These are phyloP conservation scores for Aspergillus sp. DNA, from an alignment of 2,329 filamentous ascomycete genomes.

Conservation along the genomic window DNA sequence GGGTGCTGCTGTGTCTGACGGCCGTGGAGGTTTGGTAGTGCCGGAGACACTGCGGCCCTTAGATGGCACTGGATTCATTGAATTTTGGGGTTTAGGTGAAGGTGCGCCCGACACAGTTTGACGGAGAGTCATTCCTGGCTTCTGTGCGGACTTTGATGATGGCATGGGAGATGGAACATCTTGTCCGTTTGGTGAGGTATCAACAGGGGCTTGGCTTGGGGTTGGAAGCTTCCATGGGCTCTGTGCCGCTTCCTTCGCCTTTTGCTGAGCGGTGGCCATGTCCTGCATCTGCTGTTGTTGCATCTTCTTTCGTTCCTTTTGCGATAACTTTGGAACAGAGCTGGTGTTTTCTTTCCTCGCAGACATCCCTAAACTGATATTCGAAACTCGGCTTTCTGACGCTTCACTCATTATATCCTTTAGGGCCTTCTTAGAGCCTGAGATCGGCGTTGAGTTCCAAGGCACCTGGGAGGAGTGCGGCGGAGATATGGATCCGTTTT, in stretches of 20 bases:
- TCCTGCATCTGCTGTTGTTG: slow-evolving; percentile 64
- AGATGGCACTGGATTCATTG: slow-evolving; percentile 46
- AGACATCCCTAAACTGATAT: slow-evolving; percentile 53
- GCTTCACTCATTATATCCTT: slow-evolving; percentile 73
- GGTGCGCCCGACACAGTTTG: slow-evolving; percentile 57
- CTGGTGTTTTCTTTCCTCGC: slow-evolving; percentile 43
- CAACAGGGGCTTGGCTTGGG: slow-evolving; percentile 13
- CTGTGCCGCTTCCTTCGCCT: slow-evolving; percentile 35
- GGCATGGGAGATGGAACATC: slow-evolving; percentile 15
- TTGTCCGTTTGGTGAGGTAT: slow-evolving; percentile 35
- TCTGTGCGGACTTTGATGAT: slow-evolving; percentile 26
- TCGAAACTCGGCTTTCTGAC: slow-evolving; percentile 51
- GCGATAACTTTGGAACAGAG: slow-evolving; percentile 67
- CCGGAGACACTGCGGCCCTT: slow-evolving; percentile 39
- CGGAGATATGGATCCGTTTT: slow-evolving; percentile 25
- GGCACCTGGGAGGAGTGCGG: slow-evolving; percentile 41
- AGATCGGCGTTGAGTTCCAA: slow-evolving; percentile 56
- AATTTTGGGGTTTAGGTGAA: slow-evolving; percentile 26
- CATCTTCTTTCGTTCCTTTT: slow-evolving; percentile 87
- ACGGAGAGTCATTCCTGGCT: slow-evolving; percentile 59
- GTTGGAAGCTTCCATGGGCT: slow-evolving; percentile 65
- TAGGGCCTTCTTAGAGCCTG: slow-evolving; percentile 67
- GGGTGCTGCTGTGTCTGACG: slow-evolving; percentile 37
- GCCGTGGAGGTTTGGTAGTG: slow-evolving; percentile 17
- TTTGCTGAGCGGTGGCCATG: slow-evolving; percentile 32